Evolutionary conservation across 371 early-diverging fungal species (phyloP).

Genomic region (Mucor indicus): DNA sequence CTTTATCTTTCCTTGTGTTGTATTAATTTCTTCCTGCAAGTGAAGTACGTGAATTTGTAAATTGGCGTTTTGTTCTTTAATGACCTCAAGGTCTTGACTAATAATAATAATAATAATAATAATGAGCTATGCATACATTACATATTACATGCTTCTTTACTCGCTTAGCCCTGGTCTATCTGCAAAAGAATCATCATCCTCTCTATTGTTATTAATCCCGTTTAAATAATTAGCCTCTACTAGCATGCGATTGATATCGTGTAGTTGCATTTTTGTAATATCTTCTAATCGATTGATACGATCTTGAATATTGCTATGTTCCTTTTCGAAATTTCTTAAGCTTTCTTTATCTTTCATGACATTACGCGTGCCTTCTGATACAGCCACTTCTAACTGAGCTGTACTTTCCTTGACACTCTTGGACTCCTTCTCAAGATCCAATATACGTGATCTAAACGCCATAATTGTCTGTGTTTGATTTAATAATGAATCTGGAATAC

Average conservation of each 20-base stretch:
- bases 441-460: conserved; percentile 46
- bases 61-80: conserved; percentile 59
- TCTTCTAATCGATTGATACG: conserved; percentile 59
- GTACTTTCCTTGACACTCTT: conserved; percentile 33
- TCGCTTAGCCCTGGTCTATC: conserved; percentile 39
- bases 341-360: conserved; percentile 30
- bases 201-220: conserved; percentile 31
- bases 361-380: conserved; percentile 36
- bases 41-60: conserved; percentile 58
- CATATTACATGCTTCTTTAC: too few species aligned
- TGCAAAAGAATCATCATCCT: conserved; percentile 21
- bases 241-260: conserved; percentile 66
- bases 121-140: too few species aligned
- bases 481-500: conserved; percentile 44
- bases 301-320: conserved; percentile 57
- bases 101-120: not conserved
- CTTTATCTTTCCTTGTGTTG: conserved; percentile 65
- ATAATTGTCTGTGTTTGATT: conserved; percentile 48
- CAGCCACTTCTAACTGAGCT: conserved; percentile 22
- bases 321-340: conserved; percentile 41
- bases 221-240: conserved; percentile 58
- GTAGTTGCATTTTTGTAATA: conserved; percentile 61
- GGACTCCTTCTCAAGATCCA: conserved; percentile 47
- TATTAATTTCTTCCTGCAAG: conserved; percentile 68
- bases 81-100: conserved; percentile 47